phyloP scores from a whole-genome alignment of 106 monocot species.

The Platanthera zijinensis region DNA sequence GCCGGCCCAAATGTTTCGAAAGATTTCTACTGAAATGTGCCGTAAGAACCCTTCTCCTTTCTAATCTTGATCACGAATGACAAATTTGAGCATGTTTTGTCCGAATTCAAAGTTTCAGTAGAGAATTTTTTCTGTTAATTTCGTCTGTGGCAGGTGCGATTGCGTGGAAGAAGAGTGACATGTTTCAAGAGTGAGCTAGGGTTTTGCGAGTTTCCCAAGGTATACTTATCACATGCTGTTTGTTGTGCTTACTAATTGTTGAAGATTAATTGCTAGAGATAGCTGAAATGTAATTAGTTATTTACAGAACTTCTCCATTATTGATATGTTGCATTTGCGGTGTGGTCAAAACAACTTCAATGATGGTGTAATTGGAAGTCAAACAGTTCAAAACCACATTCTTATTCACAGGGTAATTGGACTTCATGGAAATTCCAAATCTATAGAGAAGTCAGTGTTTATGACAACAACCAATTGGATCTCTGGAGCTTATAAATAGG shows the following conservation, averaged over 20 bases:
- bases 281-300: too few relatives aligned
- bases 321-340: too few relatives aligned
- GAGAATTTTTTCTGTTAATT: background rate
- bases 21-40: background rate
- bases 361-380: too few relatives aligned
- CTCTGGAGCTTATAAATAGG: background rate
- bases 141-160: background rate
- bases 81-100: background rate
- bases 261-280: background rate
- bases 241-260: background rate
- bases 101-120: background rate
- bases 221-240: background rate
- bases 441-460: background rate
- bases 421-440: too few relatives aligned
- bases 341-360: too few relatives aligned
- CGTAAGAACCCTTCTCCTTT: background rate
- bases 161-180: background rate
- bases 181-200: background rate
- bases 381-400: too few relatives aligned
- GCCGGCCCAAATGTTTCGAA: background rate
- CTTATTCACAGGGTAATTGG: too few relatives aligned
- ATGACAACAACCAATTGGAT: background rate
- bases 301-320: too few relatives aligned
- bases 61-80: background rate
- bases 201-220: background rate